Percentiles rank a stretch among this genome's conserved stretches.
phyloP scores from a whole-genome alignment of 495 filamentous ascomycete species.

The Letharia columbiana region DNA sequence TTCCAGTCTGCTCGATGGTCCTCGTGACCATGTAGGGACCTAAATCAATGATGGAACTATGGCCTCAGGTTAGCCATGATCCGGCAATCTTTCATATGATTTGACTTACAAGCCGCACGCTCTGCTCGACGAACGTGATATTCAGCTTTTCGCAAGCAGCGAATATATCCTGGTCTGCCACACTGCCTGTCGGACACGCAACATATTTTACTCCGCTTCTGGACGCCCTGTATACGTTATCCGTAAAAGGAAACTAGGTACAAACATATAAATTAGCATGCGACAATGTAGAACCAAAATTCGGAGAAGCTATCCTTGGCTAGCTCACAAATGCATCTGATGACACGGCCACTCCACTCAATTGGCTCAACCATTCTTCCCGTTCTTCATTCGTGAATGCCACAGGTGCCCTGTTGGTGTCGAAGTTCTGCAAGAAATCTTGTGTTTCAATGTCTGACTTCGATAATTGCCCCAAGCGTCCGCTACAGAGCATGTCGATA shows the following conservation, averaged over 20 bases:
- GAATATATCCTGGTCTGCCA: slow-evolving; percentile 73
- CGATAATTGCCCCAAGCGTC: background rate
- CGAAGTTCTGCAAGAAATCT: background rate
- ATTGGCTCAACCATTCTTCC: slow-evolving; percentile 68
- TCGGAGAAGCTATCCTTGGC: background rate
- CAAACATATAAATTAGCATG: background rate
- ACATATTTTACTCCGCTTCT: slow-evolving; percentile 76
- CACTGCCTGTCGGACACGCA: slow-evolving; percentile 84
- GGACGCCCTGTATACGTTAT: slow-evolving; percentile 55
- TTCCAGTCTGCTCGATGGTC: too few species aligned
- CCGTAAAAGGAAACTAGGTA: slow-evolving; percentile 75
- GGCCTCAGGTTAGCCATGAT: background rate
- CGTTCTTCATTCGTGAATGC: slow-evolving; percentile 79
- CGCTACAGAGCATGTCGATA: slow-evolving; percentile 12
- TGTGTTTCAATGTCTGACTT: background rate
- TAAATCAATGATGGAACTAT: background rate
- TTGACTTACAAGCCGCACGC: slow-evolving; percentile 48
- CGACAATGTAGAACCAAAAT: background rate
- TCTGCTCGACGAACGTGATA: slow-evolving; percentile 86
- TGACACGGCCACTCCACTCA: slow-evolving; percentile 74
- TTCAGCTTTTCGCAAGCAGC: slow-evolving; percentile 88
- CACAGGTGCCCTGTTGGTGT: slow-evolving; percentile 56
- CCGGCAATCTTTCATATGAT: background rate
- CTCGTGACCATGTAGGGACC: background rate
- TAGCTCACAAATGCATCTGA: slow-evolving; percentile 71